Evolutionary conservation across 495 filamentous ascomycete genomes (phyloP).

Genomic region (Tirmania nivea): DNA sequence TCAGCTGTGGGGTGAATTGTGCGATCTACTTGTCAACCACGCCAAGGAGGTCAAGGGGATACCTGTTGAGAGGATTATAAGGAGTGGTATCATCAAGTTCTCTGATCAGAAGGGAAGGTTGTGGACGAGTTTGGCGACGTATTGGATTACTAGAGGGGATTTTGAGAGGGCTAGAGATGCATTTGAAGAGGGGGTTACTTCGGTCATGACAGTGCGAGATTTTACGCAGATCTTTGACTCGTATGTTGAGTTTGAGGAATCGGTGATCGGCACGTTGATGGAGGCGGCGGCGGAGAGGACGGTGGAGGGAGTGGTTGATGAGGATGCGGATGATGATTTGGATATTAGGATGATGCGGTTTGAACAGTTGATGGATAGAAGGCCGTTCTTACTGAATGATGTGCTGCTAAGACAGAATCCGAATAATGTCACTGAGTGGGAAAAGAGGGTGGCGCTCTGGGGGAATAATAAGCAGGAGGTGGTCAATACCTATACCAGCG

Average conservation of each 20-base stretch:
- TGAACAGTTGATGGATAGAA: conserved; percentile 91
- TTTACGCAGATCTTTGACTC: conserved; percentile 94
- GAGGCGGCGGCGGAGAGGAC: conserved; percentile 63
- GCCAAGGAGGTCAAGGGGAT: conserved; percentile 74
- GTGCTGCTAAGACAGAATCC: conserved; percentile 89
- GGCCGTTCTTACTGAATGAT: conserved; percentile 93
- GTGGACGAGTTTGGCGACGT: conserved; percentile 91
- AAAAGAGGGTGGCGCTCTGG: conserved; percentile 87
- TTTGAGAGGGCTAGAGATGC: conserved; percentile 62
- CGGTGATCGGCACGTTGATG: conserved; percentile 77
- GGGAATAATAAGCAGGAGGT: conserved; percentile 78
- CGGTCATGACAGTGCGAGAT: conserved; percentile 97
- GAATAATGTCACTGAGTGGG: conserved; percentile 92
- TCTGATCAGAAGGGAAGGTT: conserved; percentile 86
- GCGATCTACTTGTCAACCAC: conserved; percentile 84
- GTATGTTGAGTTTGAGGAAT: conserved; percentile 93
- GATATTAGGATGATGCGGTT: conserved; percentile 97
- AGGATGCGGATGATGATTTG: conserved; percentile 81
- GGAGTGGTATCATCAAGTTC: conserved; percentile 82
- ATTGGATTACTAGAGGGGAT: conserved; percentile 83
- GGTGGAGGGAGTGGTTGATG: conserved; percentile 58
- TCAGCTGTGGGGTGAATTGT: conserved; percentile 94
- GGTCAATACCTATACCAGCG: conserved; percentile 86
- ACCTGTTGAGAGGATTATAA: conserved; percentile 80
- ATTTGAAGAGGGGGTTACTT: conserved; percentile 92